Evolutionary conservation across 2,329 filamentous ascomycete species (phyloP), one percentile per base, ranked within the genome.

Genomic region (Colletotrichum truncatum): DNA sequence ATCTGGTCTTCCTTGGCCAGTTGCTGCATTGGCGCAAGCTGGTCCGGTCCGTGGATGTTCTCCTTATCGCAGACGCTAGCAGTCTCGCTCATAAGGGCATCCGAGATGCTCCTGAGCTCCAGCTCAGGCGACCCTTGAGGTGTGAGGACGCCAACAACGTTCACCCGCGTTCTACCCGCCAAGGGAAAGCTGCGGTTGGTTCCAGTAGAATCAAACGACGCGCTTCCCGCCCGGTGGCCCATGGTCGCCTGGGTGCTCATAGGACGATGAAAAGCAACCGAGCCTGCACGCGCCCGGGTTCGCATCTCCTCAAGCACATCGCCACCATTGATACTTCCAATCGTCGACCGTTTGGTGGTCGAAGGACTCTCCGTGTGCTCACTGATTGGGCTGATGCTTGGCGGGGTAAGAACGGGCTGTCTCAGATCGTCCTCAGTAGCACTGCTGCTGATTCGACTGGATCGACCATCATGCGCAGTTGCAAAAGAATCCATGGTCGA

Each of bases 111-210:
- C 69, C 78, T 80, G 25, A 85, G 75, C 56, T 83, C 83, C 30
- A 80, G 75, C 43, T 87, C 84, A 1, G 83, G 84, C 1, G 85
- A 86, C 7, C 75, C 69, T 18, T 76, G 78, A 2, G 84, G 82
- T 2, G 82, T 86, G 36, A 83, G 70, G 12, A 85, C 75, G 6
- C 82, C 84, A 23, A 78, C 81, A 30, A 77, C 81, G 52, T 78
- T 81, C 8, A 78, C 73, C 67, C 80, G 84, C 14, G 81, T 71
- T 70, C 81, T 86, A 69, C 84, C 86, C 41, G 89, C 82, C 5
- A 90, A 78, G 1, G 88, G 88, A 67, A 90, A 90, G 72, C 86
- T 90, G 69, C 88, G 81, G 53, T 83, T 86, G 1, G 88, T 89
- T 14, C 86, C 86, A 0, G 80, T 82, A 0, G 87, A 90, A 46